These are phyloP conservation scores for Microsporum audouinii DNA, from an alignment of 2,329 filamentous ascomycete species.

Conservation along the genomic window DNA sequence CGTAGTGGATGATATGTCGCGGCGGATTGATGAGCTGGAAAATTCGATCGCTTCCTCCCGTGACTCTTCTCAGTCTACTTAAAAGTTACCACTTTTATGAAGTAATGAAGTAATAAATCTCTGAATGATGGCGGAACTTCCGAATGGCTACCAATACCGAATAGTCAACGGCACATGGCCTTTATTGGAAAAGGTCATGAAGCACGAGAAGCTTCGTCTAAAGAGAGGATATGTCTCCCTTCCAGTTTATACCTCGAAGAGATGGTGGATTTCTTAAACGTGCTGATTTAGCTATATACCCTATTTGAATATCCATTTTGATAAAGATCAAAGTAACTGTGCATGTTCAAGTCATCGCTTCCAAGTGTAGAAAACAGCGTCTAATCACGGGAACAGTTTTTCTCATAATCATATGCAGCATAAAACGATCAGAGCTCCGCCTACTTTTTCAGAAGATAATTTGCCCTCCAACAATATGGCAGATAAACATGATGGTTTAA, in stretches of 20 bases:
- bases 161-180: background rate
- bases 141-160: background rate
- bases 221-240: background rate
- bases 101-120: background rate
- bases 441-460: background rate
- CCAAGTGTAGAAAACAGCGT: background rate
- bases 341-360: background rate
- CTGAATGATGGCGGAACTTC: background rate
- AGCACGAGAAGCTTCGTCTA: background rate
- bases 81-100: background rate
- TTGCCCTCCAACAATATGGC: background rate
- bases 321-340: background rate
- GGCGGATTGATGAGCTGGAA: conserved; percentile 73
- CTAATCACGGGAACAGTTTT: background rate
- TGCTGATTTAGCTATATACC: background rate
- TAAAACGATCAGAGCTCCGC: background rate
- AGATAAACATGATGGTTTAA: background rate
- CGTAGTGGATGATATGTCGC: conserved; percentile 90
- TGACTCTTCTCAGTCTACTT: conserved; percentile 27
- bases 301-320: background rate
- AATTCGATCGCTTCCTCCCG: conserved; percentile 53
- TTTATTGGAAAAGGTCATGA: too few species aligned
- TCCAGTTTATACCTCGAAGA: background rate
- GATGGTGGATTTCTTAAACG: background rate
- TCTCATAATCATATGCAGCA: background rate